A percentile compares a stretch with the other conserved stretches of the same genome.
Conservation (phyloP, 139 green algal genomes). For the Chlamydomonas applanata region DNA sequence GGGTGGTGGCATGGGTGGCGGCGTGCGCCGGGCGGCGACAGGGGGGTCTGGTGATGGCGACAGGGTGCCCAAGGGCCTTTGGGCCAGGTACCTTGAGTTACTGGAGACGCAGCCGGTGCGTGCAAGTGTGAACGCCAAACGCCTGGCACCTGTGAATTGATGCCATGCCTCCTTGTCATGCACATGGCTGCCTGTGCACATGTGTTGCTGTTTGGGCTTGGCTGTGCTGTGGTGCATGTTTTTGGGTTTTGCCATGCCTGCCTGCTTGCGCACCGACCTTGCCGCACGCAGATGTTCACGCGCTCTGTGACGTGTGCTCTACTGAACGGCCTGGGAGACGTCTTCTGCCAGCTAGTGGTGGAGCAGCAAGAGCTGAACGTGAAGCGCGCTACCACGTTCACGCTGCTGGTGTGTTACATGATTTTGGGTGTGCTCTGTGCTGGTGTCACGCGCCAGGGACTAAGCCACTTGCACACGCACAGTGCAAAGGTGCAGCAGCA, state of each 20-base stretch:
- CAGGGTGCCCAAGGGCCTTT: neutral
- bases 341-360: slow-evolving; percentile 74
- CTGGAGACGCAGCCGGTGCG: slow-evolving; percentile 7
- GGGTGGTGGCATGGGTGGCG: neutral
- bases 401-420: slow-evolving; percentile 47
- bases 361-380: slow-evolving; percentile 58
- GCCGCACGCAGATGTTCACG: slow-evolving; percentile 53
- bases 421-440: no score
- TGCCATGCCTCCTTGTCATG: no score
- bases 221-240: no score
- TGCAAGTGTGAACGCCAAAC: no score
- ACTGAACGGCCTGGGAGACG: slow-evolving; percentile 85
- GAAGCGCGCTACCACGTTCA: slow-evolving; percentile 72
- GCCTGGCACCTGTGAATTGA: no score
- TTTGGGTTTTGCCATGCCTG: no score
- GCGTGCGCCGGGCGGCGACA: neutral
- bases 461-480: slow-evolving; percentile 3
- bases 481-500: neutral
- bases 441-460: no score
- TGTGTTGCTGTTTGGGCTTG: neutral
- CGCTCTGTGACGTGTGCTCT: slow-evolving; percentile 78
- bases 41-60: slow-evolving; percentile 6
- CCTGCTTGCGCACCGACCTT: no score
- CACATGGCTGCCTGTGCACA: no score
- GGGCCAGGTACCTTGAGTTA: slow-evolving; percentile 16